These are phyloP conservation scores for Trichoderma virens DNA, from an alignment of 495 filamentous ascomycete species.

Conservation along the genomic window DNA sequence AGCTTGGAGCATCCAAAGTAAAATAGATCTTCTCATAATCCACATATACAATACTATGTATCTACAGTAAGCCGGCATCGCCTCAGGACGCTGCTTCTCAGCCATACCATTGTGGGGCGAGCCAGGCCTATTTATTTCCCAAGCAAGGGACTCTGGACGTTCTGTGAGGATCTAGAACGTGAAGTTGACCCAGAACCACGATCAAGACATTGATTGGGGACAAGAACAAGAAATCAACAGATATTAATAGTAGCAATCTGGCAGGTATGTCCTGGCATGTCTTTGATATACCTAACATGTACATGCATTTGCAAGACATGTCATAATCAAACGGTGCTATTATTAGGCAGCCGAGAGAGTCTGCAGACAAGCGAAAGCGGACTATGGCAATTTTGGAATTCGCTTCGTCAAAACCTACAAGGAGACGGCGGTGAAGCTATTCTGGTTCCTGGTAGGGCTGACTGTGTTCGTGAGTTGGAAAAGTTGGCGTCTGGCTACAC, in stretches of 20 bases:
- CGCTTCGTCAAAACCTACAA: background rate
- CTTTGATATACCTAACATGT: background rate
- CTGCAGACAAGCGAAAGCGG: background rate
- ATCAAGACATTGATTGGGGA: background rate
- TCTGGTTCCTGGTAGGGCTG: conserved; percentile 2
- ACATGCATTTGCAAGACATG: background rate
- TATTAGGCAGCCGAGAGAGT: background rate
- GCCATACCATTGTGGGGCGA: background rate
- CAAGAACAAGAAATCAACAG: background rate
- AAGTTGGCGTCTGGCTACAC: no score
- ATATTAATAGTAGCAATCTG: background rate
- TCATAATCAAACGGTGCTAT: background rate
- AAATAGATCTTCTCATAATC: no score
- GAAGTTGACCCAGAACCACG: background rate
- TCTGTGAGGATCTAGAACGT: background rate
- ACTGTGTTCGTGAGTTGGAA: background rate
- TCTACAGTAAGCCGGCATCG: background rate
- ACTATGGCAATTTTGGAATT: background rate
- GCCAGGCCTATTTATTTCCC: background rate
- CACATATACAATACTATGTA: no score
- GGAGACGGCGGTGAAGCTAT: background rate
- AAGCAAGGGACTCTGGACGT: background rate
- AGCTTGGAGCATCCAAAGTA: no score
- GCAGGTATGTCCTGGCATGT: background rate
- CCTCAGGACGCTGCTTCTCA: background rate